Evolutionary conservation across 352 stramenopile genomes (phyloP).

Genomic region (Phytophthora hibernalis): DNA sequence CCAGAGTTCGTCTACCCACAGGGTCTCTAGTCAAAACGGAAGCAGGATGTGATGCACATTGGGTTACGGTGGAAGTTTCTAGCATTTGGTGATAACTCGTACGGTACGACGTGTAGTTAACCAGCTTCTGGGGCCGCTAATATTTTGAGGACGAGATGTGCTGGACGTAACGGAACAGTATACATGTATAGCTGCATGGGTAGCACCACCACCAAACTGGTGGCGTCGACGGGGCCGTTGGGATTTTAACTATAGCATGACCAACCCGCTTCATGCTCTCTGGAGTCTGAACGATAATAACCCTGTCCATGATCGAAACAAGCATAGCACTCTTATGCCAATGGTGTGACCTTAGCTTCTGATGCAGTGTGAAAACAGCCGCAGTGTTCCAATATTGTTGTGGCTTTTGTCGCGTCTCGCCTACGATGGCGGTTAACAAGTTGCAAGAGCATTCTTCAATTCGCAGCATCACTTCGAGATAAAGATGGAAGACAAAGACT

Average conservation of each 20-base stretch:
- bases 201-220: not conserved
- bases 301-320: not conserved
- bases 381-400: not conserved
- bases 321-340: not conserved
- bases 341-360: not conserved
- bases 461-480: not conserved
- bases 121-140: not conserved
- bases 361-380: not conserved
- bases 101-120: too few relatives aligned
- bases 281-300: not conserved
- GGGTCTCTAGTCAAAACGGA: too few relatives aligned
- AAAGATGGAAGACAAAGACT: constrained; percentile 17
- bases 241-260: not conserved
- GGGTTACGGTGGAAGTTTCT: too few relatives aligned
- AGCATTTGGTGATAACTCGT: too few relatives aligned
- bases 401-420: not conserved
- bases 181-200: not conserved
- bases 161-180: not conserved
- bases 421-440: too few relatives aligned
- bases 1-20: too few relatives aligned
- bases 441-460: not conserved
- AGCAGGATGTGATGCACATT: too few relatives aligned
- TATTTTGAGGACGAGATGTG: constrained; percentile 11
- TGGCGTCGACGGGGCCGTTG: not conserved
- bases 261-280: not conserved